Conservation (phyloP, 169 alveolate genomes). For the Babesia ovata region DNA sequence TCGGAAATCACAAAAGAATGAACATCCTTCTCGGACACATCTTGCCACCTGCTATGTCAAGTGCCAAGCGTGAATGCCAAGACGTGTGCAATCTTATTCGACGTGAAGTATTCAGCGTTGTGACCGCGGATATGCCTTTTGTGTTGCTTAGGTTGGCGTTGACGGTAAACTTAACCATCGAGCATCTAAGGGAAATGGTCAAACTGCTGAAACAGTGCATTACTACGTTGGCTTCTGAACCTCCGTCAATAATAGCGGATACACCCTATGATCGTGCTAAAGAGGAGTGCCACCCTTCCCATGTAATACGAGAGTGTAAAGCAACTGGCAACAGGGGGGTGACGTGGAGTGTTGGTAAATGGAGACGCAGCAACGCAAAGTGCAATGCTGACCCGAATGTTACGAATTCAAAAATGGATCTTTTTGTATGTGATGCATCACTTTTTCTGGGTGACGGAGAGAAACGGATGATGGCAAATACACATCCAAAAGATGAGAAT, state of each 20-base stretch:
- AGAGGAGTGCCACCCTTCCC: no score
- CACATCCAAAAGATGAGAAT: no score
- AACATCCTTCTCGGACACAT: conserved; percentile 24
- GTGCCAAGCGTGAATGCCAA: neutral
- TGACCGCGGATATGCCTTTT: conserved; percentile 8
- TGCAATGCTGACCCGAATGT: no score
- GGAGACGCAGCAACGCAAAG: no score
- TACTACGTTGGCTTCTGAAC: neutral
- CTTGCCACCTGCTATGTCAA: neutral
- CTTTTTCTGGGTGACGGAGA: no score
- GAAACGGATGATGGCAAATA: no score
- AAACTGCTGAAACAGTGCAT: conserved; percentile 3
- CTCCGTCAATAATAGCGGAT: neutral
- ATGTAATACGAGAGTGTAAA: no score
- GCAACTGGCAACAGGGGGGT: no score
- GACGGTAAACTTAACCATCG: neutral
- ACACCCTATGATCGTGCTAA: neutral
- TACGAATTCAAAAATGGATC: no score
- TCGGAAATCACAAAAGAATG: conserved; percentile 16
- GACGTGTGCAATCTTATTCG: neutral
- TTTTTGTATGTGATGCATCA: no score
- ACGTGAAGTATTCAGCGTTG: neutral
- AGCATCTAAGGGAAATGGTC: neutral
- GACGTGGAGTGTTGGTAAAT: no score
- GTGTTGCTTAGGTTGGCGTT: conserved; percentile 30